phyloP scores from a whole-genome alignment of 169 alveolate genomes.

The Plasmodium gonderi region DNA sequence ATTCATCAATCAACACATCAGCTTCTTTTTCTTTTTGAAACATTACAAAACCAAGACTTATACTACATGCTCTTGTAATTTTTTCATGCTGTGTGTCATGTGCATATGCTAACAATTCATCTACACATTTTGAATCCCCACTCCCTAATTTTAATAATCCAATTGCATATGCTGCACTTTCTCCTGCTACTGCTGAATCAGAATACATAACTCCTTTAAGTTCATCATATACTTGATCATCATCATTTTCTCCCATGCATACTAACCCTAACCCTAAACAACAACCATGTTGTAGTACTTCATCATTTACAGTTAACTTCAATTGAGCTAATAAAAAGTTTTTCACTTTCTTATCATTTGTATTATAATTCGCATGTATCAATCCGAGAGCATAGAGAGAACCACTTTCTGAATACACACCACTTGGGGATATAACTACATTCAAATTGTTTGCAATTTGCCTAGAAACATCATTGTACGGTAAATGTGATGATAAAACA shows the following conservation, averaged over 20 bases:
- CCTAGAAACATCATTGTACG: constrained; percentile 44
- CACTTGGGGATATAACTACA: constrained; percentile 76
- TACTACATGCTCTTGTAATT: constrained; percentile 96
- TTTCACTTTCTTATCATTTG: constrained; percentile 81
- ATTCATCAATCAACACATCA: constrained; percentile 90
- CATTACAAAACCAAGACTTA: constrained; percentile 95
- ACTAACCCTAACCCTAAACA: constrained; percentile 97
- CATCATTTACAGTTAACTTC: constrained; percentile 76
- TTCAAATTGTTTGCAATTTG: constrained; percentile 79
- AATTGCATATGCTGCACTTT: constrained; percentile 97
- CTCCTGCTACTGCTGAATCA: constrained; percentile 97
- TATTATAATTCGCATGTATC: constrained; percentile 92
- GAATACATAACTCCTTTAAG: constrained; percentile 90
- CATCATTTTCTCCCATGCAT: constrained; percentile 92
- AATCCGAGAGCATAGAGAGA: constrained; percentile 97
- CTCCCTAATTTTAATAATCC: constrained; percentile 94
- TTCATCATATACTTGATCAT: constrained; percentile 88
- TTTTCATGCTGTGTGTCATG: constrained; percentile 98
- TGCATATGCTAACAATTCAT: constrained; percentile 93
- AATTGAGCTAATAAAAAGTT: constrained; percentile 88
- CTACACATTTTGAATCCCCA: constrained; percentile 90
- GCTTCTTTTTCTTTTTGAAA: constrained; percentile 96
- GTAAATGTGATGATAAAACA: constrained; percentile 61
- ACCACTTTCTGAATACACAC: constrained; percentile 96
- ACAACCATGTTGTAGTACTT: constrained; percentile 96